A percentile compares a stretch with the other conserved stretches of the same genome.
phyloP scores from a whole-genome alignment of 2,329 filamentous ascomycete genomes.

The Trichoderma brevicompactum region DNA sequence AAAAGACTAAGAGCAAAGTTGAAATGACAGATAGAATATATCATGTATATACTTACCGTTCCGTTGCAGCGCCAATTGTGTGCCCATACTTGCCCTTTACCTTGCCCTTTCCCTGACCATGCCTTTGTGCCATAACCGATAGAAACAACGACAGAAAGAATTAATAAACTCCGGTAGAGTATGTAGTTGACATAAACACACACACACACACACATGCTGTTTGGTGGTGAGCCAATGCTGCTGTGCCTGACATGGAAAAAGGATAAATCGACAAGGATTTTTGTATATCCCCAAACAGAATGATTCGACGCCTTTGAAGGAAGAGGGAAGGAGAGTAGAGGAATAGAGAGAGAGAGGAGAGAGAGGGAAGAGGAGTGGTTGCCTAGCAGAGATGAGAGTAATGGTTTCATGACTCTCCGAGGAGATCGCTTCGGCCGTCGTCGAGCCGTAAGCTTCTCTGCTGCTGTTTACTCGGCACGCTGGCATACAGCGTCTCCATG shows the following conservation, averaged over 20 bases:
- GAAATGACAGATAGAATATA: not conserved
- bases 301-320: conserved; percentile 9
- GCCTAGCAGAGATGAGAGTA: not conserved
- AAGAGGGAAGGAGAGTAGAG: not conserved
- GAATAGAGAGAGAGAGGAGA: not conserved
- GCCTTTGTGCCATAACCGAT: conserved; percentile 6
- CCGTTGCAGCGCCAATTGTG: not conserved
- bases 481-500: conserved; percentile 77
- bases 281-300: conserved; percentile 9
- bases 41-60: conserved; percentile 20
- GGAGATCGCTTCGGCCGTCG: conserved; percentile 6
- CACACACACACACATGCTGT: not conserved
- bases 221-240: not conserved
- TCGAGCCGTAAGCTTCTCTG: conserved; percentile 20
- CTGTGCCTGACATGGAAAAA: conserved; percentile 1
- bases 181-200: not conserved
- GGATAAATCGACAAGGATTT: not conserved
- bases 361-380: not conserved
- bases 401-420: conserved; percentile 18
- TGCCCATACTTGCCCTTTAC: not conserved
- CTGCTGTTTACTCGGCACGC: conserved; percentile 37
- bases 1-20: not conserved
- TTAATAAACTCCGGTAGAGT: conserved; percentile 5
- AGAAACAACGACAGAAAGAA: not conserved
- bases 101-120: conserved; percentile 4